Percentiles rank a stretch among this genome's conserved stretches.
phyloP scores from a whole-genome alignment of 345 rosid species.

The Camelina neglecta region DNA sequence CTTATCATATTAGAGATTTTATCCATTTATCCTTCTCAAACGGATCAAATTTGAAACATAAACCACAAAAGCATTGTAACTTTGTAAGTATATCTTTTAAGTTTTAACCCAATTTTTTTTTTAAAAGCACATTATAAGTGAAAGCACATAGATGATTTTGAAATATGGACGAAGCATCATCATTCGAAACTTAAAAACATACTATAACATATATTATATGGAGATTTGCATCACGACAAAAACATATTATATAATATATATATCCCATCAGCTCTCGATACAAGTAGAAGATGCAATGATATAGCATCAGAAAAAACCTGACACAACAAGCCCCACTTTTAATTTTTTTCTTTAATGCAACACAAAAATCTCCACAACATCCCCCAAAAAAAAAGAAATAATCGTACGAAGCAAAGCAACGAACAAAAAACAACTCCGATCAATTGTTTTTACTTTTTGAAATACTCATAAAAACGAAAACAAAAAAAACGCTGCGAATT shows the following conservation, averaged over 20 bases:
- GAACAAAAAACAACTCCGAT: conserved; percentile 10
- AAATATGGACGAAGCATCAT: no score
- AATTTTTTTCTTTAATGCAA: neutral
- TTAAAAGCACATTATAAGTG: no score
- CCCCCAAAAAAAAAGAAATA: neutral
- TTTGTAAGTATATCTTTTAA: no score
- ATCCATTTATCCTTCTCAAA: no score
- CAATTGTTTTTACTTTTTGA: no score
- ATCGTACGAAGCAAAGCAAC: conserved; percentile 8
- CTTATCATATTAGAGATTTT: neutral
- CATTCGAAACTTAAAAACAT: no score
- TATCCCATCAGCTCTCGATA: conserved; percentile 8
- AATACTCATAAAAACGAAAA: neutral
- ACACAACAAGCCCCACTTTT: conserved; percentile 19
- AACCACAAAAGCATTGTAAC: no score
- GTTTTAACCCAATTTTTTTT: no score
- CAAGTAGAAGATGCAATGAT: conserved; percentile 25
- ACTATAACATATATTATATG: neutral
- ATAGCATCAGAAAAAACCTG: conserved; percentile 32
- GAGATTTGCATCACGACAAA: conserved; percentile 20
- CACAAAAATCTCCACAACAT: neutral
- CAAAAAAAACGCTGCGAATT: conserved; percentile 10
- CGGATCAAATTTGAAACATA: no score
- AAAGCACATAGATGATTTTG: no score
- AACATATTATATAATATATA: conserved; percentile 14